phyloP scores from a whole-genome alignment of 2,329 filamentous ascomycete species.

The Penicillium sp. region DNA sequence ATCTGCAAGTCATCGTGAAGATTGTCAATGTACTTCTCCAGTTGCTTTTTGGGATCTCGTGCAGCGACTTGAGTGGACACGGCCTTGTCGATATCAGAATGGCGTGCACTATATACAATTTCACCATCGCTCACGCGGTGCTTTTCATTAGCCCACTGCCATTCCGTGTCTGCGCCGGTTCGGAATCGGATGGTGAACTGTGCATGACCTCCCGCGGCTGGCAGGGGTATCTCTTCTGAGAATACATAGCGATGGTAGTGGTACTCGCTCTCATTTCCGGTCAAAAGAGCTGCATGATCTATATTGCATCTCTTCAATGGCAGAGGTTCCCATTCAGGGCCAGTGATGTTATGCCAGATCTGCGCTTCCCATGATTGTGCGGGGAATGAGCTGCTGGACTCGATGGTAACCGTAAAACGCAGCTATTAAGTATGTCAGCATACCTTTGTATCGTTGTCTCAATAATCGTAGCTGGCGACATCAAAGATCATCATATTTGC shows the following conservation, averaged over 20 bases:
- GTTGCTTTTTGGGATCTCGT: constrained; percentile 14
- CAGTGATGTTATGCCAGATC: constrained; percentile 68
- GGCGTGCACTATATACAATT: constrained; percentile 38
- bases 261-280: constrained; percentile 18
- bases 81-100: constrained; percentile 6
- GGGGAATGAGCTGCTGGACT: constrained; percentile 57
- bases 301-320: constrained; percentile 48
- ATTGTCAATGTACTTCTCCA: constrained; percentile 35
- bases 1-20: constrained; percentile 35
- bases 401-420: constrained; percentile 66
- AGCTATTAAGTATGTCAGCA: constrained; percentile 38
- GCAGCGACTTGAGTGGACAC: constrained; percentile 10
- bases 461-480: neutral
- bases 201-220: constrained; percentile 28
- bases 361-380: constrained; percentile 67
- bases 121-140: constrained; percentile 42
- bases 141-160: constrained; percentile 47
- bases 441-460: too few species aligned
- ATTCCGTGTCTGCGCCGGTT: constrained; percentile 35
- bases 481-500: neutral
- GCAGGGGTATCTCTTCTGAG: constrained; percentile 30
- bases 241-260: constrained; percentile 38
- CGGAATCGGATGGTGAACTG: constrained; percentile 47
- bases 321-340: constrained; percentile 59
- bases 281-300: constrained; percentile 30